phyloP scores from a whole-genome alignment of 495 filamentous ascomycete species.

The Gamarada debralockiae region DNA sequence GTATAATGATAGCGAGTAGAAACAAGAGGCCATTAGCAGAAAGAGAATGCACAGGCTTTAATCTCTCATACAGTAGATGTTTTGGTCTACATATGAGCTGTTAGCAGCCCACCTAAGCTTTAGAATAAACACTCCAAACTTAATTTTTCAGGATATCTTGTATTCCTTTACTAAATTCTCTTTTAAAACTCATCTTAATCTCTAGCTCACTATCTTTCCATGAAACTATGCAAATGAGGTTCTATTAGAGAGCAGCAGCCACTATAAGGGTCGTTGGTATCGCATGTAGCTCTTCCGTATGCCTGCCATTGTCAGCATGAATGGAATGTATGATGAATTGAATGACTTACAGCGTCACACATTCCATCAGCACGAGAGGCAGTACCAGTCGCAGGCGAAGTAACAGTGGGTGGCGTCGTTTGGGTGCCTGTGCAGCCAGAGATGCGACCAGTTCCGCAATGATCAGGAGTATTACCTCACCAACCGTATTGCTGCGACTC shows the following conservation, averaged over 20 bases:
- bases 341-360: slow-evolving; percentile 22
- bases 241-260: slow-evolving; percentile 9
- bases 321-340: not conserved
- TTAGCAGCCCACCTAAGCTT: not conserved
- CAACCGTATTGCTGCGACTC: slow-evolving; percentile 23
- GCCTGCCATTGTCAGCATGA: not conserved
- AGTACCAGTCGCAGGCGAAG: not conserved
- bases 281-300: slow-evolving; percentile 23
- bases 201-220: slow-evolving; percentile 7
- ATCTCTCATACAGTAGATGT: slow-evolving; percentile 1
- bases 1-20: slow-evolving; percentile 17
- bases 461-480: slow-evolving; percentile 21
- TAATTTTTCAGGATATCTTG: slow-evolving; percentile 10
- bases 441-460: slow-evolving; percentile 29
- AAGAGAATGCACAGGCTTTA: slow-evolving; percentile 9
- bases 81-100: slow-evolving; percentile 2
- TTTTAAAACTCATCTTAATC: slow-evolving; percentile 9
- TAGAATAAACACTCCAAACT: slow-evolving; percentile 2
- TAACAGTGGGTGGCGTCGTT: not conserved
- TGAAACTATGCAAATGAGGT: slow-evolving; percentile 14
- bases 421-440: slow-evolving; percentile 29
- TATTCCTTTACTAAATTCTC: slow-evolving; percentile 7
- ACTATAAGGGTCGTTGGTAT: slow-evolving; percentile 20
- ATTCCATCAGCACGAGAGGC: slow-evolving; percentile 24
- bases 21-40: slow-evolving; percentile 14